phyloP scores from a whole-genome alignment of 106 monocot species.

The Xerophyta viscosa region DNA sequence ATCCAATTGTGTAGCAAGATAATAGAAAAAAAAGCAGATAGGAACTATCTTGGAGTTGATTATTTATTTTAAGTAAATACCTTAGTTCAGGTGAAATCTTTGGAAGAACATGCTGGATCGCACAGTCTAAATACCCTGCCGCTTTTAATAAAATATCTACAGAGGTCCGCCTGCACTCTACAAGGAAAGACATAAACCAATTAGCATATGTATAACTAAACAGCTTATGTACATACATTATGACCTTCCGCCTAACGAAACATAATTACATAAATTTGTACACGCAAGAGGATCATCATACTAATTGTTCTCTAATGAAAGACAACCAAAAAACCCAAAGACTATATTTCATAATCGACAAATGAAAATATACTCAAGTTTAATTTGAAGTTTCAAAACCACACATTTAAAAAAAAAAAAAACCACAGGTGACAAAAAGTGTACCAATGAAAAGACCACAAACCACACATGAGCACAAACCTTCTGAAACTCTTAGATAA shows the following conservation, averaged over 20 bases:
- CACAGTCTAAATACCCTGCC: conserved; percentile 77
- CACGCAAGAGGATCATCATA: too few species aligned
- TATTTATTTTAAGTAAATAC: conserved; percentile 15
- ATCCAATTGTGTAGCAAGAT: too few species aligned
- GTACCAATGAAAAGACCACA: background rate
- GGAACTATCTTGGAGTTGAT: background rate
- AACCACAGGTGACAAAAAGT: background rate
- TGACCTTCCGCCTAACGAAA: background rate
- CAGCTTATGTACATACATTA: background rate
- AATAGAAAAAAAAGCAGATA: background rate
- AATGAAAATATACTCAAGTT: too few species aligned
- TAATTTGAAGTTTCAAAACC: too few species aligned
- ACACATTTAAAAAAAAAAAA: background rate
- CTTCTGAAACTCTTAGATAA: conserved; percentile 24
- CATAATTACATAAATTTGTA: too few species aligned
- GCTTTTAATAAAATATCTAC: conserved; percentile 68
- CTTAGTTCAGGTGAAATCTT: conserved; percentile 37
- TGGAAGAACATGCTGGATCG: conserved; percentile 51
- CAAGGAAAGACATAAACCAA: background rate
- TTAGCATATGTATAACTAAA: background rate
- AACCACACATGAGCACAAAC: conserved; percentile 3
- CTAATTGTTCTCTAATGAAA: too few species aligned
- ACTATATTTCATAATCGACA: too few species aligned
- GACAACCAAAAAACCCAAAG: too few species aligned
- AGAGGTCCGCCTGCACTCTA: conserved; percentile 53